Base-by-base conservation (phyloP, 495 filamentous ascomycete species). In the Cercophora scortea region DNA sequence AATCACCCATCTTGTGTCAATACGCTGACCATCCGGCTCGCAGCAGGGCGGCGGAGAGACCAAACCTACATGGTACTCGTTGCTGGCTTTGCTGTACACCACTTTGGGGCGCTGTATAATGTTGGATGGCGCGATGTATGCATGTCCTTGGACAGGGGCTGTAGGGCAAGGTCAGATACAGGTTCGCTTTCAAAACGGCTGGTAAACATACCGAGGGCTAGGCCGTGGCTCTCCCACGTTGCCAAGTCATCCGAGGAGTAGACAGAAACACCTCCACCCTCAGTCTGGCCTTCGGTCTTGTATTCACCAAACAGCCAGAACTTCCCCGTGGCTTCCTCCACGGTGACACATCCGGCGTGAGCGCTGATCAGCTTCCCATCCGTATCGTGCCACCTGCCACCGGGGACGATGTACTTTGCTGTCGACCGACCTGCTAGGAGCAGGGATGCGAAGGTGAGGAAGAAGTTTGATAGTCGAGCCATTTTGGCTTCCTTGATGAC, bases 61-160 rank as follows among this genome's bases (percentile, higher is more conserved):
- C 4, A 12, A n/a, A 47, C 65, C 9, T 54, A 71, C 71, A 44
- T 73, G 69, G 43, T 72, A 75, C 41, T 71, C 52, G 16, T 58
- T 53, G 35, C 54, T 55, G 32, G 48, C 44, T 42, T 53, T 66
- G 50, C 68, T 72, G 36, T 70, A 69, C 38, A 72, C 66, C 36
- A 75, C 72, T 43, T 73, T 75, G 2, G 72, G 72, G 42, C 72
- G 61, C 53, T 75, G 72, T 47, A 75, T 73, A 11, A 75, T 70
- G 35, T 57, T 62, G 5, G 54, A 40, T 1, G 69, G 65, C 5
- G 66, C 63, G 45, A 73, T 68, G 49, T 66, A 68, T 1, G 57
- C 56, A 44, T 72, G 63, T 8, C 65, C 66, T 1, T 56, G 45
- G 39, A 75, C 58, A 17, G 71, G 69, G 16, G 64, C 65, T 67